A percentile compares a stretch with the other conserved stretches of the same genome.
phyloP scores from a whole-genome alignment of 441 rosid genomes.

The Croton setiger region DNA sequence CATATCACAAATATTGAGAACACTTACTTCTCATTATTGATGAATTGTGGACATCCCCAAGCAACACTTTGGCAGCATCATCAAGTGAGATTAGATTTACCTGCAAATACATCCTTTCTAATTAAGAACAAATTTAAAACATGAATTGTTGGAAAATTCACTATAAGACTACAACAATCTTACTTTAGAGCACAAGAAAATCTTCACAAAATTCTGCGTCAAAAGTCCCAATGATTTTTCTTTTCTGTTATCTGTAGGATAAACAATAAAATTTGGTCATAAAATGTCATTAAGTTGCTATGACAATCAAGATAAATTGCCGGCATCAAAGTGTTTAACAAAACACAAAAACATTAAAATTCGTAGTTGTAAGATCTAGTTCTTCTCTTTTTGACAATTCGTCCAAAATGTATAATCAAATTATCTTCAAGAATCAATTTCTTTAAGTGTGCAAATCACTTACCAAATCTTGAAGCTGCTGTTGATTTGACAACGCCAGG shows the following conservation, averaged over 20 bases:
- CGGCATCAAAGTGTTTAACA: not conserved
- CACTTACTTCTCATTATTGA: constrained; percentile 73
- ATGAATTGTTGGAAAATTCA: not conserved
- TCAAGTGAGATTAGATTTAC: constrained; percentile 71
- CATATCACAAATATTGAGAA: not conserved
- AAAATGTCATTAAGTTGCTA: not conserved
- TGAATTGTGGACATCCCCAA: constrained; percentile 69
- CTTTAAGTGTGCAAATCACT: not conserved
- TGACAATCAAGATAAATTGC: not conserved
- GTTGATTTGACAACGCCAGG: constrained; percentile 45
- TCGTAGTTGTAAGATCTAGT: not conserved
- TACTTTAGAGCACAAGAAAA: constrained; percentile 68
- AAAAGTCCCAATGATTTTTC: constrained; percentile 86
- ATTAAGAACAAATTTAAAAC: constrained; percentile 5
- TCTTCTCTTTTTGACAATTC: not conserved
- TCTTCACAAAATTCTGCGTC: constrained; percentile 82
- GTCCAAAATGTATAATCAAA: not conserved
- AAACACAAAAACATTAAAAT: not conserved
- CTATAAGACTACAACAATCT: constrained; percentile 20
- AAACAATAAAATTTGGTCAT: constrained; percentile 10
- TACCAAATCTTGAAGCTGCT: constrained; percentile 54
- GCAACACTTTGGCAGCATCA: constrained; percentile 75
- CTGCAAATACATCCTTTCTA: constrained; percentile 31
- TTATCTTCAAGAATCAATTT: not conserved
- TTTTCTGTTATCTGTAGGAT: constrained; percentile 57